phyloP scores from a whole-genome alignment of 345 rosid species.

The Citrus hindsii region DNA sequence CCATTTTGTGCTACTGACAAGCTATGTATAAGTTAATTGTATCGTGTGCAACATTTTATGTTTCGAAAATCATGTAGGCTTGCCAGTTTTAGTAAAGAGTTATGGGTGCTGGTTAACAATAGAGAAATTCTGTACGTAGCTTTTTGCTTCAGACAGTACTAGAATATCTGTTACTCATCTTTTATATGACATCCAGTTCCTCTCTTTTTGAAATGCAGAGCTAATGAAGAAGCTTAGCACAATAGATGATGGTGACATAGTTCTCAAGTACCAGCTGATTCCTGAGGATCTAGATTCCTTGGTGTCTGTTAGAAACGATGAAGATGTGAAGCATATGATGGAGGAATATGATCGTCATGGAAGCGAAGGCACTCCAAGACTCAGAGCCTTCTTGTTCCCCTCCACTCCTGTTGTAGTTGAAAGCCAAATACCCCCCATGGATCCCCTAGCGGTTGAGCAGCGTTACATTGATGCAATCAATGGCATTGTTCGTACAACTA shows the following conservation, averaged over 20 bases:
- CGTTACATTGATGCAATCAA: slow-evolving; percentile 86
- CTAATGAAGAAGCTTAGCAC: slow-evolving; percentile 60
- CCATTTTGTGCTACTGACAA: too few relatives aligned
- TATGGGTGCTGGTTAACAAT: too few relatives aligned
- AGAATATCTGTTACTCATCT: too few relatives aligned
- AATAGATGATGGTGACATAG: slow-evolving; percentile 46
- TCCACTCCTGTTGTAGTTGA: slow-evolving; percentile 35
- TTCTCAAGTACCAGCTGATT: slow-evolving; percentile 67
- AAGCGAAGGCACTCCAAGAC: slow-evolving; percentile 43
- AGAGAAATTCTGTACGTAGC: too few relatives aligned
- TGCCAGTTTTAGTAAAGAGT: too few relatives aligned
- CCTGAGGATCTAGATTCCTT: slow-evolving; percentile 80
- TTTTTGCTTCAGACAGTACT: too few relatives aligned
- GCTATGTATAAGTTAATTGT: too few relatives aligned
- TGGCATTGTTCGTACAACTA: slow-evolving; percentile 33
- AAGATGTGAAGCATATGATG: slow-evolving; percentile 82
- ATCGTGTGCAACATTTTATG: too few relatives aligned
- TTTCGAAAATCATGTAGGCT: too few relatives aligned
- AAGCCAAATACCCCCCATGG: slow-evolving; percentile 28
- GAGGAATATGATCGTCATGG: slow-evolving; percentile 66
- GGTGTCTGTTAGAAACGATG: slow-evolving; percentile 65
- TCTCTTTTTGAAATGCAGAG: slow-evolving; percentile 31
- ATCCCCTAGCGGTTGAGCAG: slow-evolving; percentile 50
- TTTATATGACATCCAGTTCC: too few relatives aligned
- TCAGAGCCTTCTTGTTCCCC: slow-evolving; percentile 71